These are phyloP conservation scores for Aspergillus clavatus DNA, from an alignment of 2,329 filamentous ascomycete species.

Conservation along the genomic window DNA sequence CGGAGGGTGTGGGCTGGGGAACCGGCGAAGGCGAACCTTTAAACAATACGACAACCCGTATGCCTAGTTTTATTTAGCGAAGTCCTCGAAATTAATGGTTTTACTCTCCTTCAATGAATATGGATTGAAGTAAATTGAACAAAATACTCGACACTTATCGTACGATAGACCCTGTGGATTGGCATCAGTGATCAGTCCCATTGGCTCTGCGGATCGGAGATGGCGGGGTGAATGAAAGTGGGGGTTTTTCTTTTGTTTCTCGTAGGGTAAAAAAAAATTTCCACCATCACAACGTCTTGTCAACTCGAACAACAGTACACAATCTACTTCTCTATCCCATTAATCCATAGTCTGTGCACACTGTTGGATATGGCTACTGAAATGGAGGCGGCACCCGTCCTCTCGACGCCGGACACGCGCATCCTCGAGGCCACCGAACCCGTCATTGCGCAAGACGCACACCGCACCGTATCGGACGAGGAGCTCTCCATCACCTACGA, in stretches of 20 bases:
- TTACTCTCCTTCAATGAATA: too few relatives aligned
- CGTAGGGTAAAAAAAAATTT: constrained; percentile 20
- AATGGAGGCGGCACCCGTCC: constrained; percentile 49
- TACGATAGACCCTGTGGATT: neutral
- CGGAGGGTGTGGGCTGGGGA: constrained; percentile 59
- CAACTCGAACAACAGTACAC: neutral
- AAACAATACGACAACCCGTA: constrained; percentile 15
- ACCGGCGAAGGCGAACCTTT: constrained; percentile 50
- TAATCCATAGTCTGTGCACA: too few relatives aligned
- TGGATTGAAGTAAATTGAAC: neutral
- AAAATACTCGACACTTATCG: neutral
- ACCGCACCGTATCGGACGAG: constrained; percentile 52
- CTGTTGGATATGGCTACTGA: constrained; percentile 22
- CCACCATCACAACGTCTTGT: constrained; percentile 7
- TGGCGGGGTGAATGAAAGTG: constrained; percentile 31
- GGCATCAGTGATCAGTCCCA: neutral
- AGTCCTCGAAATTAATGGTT: too few relatives aligned
- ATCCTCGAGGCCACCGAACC: constrained; percentile 53
- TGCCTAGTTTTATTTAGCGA: too few relatives aligned
- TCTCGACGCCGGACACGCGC: constrained; percentile 60
- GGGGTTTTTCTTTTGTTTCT: constrained; percentile 19
- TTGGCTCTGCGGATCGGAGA: constrained; percentile 19
- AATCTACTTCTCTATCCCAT: neutral
- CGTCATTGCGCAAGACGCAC: constrained; percentile 30
- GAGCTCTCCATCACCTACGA: constrained; percentile 78